Conservation (phyloP, 169 alveolate genomes). For the Perkinsus marinus region DNA sequence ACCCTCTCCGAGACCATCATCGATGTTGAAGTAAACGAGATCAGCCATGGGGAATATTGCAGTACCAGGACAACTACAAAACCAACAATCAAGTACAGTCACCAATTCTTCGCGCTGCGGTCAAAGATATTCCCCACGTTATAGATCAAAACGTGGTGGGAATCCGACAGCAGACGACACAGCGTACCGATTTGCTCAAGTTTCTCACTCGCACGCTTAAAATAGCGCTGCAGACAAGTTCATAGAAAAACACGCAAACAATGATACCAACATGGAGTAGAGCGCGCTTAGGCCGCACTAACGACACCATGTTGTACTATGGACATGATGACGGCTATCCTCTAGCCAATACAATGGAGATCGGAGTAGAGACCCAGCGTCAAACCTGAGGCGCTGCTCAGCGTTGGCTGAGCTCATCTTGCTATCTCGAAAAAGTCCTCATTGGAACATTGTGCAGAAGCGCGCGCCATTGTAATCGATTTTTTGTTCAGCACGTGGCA, state of each 20-base stretch:
- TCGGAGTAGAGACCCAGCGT: background rate
- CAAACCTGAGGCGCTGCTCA: background rate
- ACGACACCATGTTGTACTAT: no score
- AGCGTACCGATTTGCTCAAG: no score
- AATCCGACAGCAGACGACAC: background rate
- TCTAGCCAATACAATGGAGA: background rate
- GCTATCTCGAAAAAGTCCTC: background rate
- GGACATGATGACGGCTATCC: background rate
- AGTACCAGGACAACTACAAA: background rate
- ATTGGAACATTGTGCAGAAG: background rate
- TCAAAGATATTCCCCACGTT: no score
- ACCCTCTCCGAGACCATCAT: slow-evolving; percentile 94
- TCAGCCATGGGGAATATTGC: background rate
- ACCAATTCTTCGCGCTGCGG: no score
- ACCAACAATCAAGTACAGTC: no score
- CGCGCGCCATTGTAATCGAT: background rate
- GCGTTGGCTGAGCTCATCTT: background rate
- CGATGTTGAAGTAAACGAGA: slow-evolving; percentile 59
- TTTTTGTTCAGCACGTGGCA: background rate
- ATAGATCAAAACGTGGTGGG: no score
- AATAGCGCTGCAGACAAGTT: no score
- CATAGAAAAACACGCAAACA: no score
- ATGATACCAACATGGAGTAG: no score
- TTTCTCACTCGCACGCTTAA: no score
- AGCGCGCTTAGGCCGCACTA: no score